These are phyloP conservation scores for Fusarium sp. DNA, from an alignment of 2,329 filamentous ascomycete genomes.

Conservation along the genomic window DNA sequence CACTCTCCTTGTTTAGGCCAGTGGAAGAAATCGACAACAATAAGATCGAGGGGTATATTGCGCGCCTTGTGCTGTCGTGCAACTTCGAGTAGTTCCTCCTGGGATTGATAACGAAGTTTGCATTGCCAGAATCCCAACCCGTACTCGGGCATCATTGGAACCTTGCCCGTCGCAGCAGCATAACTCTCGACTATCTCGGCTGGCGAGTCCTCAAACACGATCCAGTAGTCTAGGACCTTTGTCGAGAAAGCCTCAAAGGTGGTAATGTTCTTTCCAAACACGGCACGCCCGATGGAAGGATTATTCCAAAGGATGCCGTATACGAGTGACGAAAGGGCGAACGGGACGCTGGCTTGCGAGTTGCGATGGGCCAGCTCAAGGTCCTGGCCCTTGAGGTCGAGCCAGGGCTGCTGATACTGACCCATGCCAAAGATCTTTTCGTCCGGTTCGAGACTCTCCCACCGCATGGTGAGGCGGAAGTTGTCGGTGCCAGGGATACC, in stretches of 20 bases:
- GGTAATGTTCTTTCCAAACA: slow-evolving; percentile 71
- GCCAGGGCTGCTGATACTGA: slow-evolving; percentile 73
- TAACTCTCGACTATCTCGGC: slow-evolving; percentile 68
- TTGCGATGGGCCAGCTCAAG: slow-evolving; percentile 75
- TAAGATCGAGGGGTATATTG: slow-evolving; percentile 71
- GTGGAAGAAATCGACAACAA: slow-evolving; percentile 77
- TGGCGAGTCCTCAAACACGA: slow-evolving; percentile 68
- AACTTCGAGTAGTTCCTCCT: slow-evolving; percentile 71
- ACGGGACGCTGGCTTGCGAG: slow-evolving; percentile 74
- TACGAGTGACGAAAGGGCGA: slow-evolving; percentile 68
- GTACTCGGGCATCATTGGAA: slow-evolving; percentile 77
- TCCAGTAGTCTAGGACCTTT: slow-evolving; percentile 71
- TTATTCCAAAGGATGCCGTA: slow-evolving; percentile 78
- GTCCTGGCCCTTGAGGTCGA: slow-evolving; percentile 72
- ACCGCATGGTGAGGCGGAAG: slow-evolving; percentile 68
- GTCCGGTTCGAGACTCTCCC: slow-evolving; percentile 65
- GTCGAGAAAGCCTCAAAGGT: slow-evolving; percentile 72
- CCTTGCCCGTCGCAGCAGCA: slow-evolving; percentile 66
- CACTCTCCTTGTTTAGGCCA: slow-evolving; percentile 76
- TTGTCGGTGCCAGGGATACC: slow-evolving; percentile 60
- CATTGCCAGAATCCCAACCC: slow-evolving; percentile 78
- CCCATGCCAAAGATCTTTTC: slow-evolving; percentile 78
- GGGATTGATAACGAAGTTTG: slow-evolving; percentile 74
- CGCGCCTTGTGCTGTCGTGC: slow-evolving; percentile 69
- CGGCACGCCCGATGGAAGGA: slow-evolving; percentile 69